These are phyloP conservation scores for Penicillium maclennaniae DNA, from an alignment of 495 filamentous ascomycete species.

Conservation along the genomic window DNA sequence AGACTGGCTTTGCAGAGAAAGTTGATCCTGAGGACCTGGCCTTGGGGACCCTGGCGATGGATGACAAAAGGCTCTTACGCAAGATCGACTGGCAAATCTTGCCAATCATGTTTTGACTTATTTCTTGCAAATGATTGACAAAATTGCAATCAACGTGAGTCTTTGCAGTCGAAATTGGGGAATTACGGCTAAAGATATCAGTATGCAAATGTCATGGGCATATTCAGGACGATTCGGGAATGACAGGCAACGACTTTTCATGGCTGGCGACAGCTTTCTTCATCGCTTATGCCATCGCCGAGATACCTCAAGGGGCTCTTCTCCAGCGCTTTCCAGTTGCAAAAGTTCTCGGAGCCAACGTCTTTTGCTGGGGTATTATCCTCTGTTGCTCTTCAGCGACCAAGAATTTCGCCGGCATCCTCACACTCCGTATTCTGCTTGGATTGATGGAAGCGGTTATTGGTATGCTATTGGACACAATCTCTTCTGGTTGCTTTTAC, in stretches of 20 bases:
- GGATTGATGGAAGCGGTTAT: slow-evolving; percentile 65
- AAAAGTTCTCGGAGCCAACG: slow-evolving; percentile 54
- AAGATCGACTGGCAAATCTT: slow-evolving; percentile 54
- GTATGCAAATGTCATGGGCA: slow-evolving; percentile 61
- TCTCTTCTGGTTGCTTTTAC: neutral
- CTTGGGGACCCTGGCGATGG: slow-evolving; percentile 16
- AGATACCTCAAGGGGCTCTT: slow-evolving; percentile 50
- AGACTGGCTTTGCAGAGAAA: slow-evolving; percentile 9
- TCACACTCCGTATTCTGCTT: slow-evolving; percentile 53
- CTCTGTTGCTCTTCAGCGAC: slow-evolving; percentile 54
- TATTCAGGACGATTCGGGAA: slow-evolving; percentile 43
- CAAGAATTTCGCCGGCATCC: slow-evolving; percentile 42
- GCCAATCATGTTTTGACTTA: slow-evolving; percentile 60
- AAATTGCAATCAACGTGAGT: slow-evolving; percentile 58
- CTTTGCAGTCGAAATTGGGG: neutral
- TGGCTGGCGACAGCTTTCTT: slow-evolving; percentile 54
- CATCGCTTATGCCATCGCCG: slow-evolving; percentile 52
- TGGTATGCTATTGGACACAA: slow-evolving; percentile 14
- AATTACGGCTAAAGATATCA: slow-evolving; percentile 7
- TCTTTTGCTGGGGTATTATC: slow-evolving; percentile 56
- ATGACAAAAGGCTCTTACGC: slow-evolving; percentile 38
- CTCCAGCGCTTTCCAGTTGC: slow-evolving; percentile 53
- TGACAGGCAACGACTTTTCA: slow-evolving; percentile 52
- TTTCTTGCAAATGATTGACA: slow-evolving; percentile 64
- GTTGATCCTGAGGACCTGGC: slow-evolving; percentile 13